Percentiles rank a stretch among this genome's conserved stretches.
phyloP scores from a whole-genome alignment of 2,329 filamentous ascomycete genomes.

The Thielaviopsis populi region DNA sequence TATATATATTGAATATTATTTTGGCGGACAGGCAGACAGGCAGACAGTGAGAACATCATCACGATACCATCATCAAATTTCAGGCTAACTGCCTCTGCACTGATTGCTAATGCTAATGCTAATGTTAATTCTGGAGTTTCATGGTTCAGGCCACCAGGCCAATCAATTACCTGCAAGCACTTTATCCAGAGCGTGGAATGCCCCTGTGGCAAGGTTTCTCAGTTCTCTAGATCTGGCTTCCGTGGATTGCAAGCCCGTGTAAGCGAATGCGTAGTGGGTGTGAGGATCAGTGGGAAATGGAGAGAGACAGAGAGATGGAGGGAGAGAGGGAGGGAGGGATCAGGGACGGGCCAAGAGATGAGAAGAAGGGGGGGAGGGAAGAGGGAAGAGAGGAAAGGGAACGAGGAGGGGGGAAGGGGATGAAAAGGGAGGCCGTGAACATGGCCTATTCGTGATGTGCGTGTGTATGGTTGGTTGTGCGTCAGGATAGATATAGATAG shows the following conservation, averaged over 20 bases:
- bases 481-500: too few relatives aligned
- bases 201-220: not conserved
- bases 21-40: too few relatives aligned
- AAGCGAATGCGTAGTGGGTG: not conserved
- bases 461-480: not conserved
- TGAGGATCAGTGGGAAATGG: not conserved
- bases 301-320: not conserved
- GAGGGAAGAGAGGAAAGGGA: not conserved
- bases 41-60: not conserved
- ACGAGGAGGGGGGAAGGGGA: not conserved
- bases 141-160: not conserved
- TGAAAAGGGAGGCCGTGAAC: not conserved
- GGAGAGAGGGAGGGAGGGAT: not conserved
- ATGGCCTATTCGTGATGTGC: not conserved
- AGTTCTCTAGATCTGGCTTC: not conserved
- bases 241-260: not conserved
- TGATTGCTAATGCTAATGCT: too few relatives aligned
- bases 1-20: too few relatives aligned
- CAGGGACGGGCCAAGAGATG: not conserved
- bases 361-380: not conserved
- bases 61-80: not conserved
- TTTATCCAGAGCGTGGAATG: slow-evolving; percentile 1
- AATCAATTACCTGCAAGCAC: not conserved
- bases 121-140: too few relatives aligned
- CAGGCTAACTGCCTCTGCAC: not conserved